Percentiles rank a stretch among this genome's conserved stretches.
Conservation (phyloP, 2,329 filamentous ascomycete species). For the Allantophomopsis cytisporea region DNA sequence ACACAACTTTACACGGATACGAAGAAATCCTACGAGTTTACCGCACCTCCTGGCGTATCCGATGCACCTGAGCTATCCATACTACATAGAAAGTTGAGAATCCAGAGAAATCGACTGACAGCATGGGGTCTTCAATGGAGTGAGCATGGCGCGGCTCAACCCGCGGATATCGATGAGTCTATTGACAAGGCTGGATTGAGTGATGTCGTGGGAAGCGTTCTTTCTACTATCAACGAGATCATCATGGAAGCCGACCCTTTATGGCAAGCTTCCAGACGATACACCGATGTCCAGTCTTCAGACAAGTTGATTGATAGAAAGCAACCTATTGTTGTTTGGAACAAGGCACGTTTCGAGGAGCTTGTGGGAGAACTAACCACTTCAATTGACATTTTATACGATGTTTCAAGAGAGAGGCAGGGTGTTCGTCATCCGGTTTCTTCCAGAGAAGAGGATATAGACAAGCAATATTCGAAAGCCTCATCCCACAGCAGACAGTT, state of each 20-base stretch:
- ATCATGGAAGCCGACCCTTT: conserved; percentile 63
- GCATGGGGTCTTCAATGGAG: conserved; percentile 76
- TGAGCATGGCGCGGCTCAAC: conserved; percentile 47
- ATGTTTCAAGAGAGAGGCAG: conserved; percentile 51
- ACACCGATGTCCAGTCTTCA: conserved; percentile 9
- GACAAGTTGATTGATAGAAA: conserved; percentile 34
- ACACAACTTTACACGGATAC: conserved; percentile 70
- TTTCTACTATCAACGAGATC: conserved; percentile 71
- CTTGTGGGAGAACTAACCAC: conserved; percentile 61
- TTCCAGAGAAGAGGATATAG: neutral
- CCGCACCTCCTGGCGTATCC: conserved; percentile 45
- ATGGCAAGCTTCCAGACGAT: conserved; percentile 45
- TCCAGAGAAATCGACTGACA: conserved; percentile 67
- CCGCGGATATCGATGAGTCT: conserved; percentile 57
- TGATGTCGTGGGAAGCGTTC: conserved; percentile 65
- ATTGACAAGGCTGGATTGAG: conserved; percentile 62
- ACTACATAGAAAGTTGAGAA: conserved; percentile 63
- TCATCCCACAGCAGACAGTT: conserved; percentile 20
- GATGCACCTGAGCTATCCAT: conserved; percentile 57
- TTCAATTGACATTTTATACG: conserved; percentile 69
- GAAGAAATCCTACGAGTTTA: conserved; percentile 64
- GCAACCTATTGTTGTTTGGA: conserved; percentile 44
- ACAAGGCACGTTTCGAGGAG: conserved; percentile 63
- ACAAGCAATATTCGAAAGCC: neutral
- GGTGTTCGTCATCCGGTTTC: neutral